Conservation (phyloP, 2,329 filamentous ascomycete genomes). For the Acarospora socialis region DNA sequence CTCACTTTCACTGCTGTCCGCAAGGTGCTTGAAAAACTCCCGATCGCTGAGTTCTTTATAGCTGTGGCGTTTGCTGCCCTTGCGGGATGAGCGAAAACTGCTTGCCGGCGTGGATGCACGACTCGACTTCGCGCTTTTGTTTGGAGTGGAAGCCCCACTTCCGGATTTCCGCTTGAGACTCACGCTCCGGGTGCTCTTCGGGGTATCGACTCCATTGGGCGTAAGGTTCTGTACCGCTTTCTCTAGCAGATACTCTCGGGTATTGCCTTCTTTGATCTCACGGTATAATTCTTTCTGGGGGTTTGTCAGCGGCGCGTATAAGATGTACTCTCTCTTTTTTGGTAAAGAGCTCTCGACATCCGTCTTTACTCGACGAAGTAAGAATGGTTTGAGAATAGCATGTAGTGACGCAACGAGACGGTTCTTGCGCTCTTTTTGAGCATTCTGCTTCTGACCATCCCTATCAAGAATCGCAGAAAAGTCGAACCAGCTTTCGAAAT, state of each 20-base stretch:
- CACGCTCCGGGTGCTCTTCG: slow-evolving; percentile 22
- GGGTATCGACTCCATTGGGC: slow-evolving; percentile 8
- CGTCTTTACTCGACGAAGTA: slow-evolving; percentile 77
- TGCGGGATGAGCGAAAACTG: slow-evolving; percentile 33
- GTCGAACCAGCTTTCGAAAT: slow-evolving; percentile 93
- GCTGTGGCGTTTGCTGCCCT: slow-evolving; percentile 37
- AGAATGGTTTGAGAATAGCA: slow-evolving; percentile 77
- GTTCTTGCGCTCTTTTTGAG: slow-evolving; percentile 63
- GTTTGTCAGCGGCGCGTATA: slow-evolving; percentile 82
- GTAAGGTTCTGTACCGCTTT: slow-evolving; percentile 36
- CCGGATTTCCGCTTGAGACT: slow-evolving; percentile 45
- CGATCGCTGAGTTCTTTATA: slow-evolving; percentile 64
- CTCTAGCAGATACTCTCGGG: slow-evolving; percentile 33
- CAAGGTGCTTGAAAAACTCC: slow-evolving; percentile 54
- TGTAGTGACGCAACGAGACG: slow-evolving; percentile 79
- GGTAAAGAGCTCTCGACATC: slow-evolving; percentile 87
- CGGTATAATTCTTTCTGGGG: slow-evolving; percentile 88
- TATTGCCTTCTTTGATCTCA: slow-evolving; percentile 67
- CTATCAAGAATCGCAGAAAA: slow-evolving; percentile 86
- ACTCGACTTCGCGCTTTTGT: slow-evolving; percentile 64
- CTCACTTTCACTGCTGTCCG: slow-evolving; percentile 41
- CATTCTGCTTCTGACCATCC: slow-evolving; percentile 59
- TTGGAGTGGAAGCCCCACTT: slow-evolving; percentile 33
- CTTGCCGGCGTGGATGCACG: slow-evolving; percentile 58
- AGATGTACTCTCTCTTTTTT: slow-evolving; percentile 89